Base-by-base conservation (phyloP, 352 stramenopile species). In the Phytophthora idaei region DNA sequence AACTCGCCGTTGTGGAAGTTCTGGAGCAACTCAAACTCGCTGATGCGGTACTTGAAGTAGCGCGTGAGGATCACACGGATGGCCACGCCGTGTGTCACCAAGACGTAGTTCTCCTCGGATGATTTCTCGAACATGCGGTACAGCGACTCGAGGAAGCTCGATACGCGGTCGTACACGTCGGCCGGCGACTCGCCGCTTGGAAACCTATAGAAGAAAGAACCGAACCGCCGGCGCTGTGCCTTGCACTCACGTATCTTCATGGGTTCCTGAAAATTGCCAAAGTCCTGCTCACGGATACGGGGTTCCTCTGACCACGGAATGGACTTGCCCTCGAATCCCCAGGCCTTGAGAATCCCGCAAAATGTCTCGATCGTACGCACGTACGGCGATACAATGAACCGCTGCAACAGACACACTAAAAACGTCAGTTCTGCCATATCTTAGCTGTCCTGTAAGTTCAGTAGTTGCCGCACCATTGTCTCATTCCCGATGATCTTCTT, bases 131-230 rank as follows among this genome's bases (percentile, higher is more conserved):
- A 97, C 73, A 94, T 81, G 27, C 90, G 87, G 58, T 93, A 92
- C 2, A 97, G 79, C 47, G 85, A 92, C 69, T 96, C 88, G 29
- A 97, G 76, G 60, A 97, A 97, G 11, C 85, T 94, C 46, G 85
- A 95, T 36, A 96, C 82, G 49, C 90, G 86, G 62, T 97, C 89
- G 67, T 94, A 97, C 29, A 96, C 89, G 59, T 97, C 90, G 9
- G 89, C 90, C 4, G 85, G 87, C 0, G 85, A 95, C 48, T 97
- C 90, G 25, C 90, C 90, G 41, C 90, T 94, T 17, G 90, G 89
- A 52, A 96, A 96, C 1, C 90, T 67, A 66, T 95, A 97, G 71
- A 96, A 97, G 61, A 97, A 97, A 27, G 83, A 87, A 15, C 89
- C 88, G 67, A 94, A 96, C 34, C 78, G 82, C 27, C 79, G 81